Base-by-base conservation (phyloP, 225 moss, liverwort and hornwort genomes). In the Pseudisothecium myosuroides region DNA sequence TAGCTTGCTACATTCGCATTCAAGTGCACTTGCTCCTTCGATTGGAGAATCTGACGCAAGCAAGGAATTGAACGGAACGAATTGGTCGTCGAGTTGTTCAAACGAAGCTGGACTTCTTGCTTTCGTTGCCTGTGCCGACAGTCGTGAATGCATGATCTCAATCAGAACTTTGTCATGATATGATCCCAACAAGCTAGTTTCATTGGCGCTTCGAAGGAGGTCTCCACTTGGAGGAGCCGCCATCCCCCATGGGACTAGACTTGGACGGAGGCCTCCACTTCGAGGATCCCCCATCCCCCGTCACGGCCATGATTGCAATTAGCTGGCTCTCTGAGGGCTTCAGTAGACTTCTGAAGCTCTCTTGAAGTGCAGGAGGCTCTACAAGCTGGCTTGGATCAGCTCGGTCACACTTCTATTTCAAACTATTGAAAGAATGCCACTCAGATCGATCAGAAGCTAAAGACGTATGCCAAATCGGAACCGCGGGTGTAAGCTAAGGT, bases 261-360 rank as follows among this genome's bases (percentile, higher is more conserved):
- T 77, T 86, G 3, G 86, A 89, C 11, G 89, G 89, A 86, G 86
- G 85, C 4, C 73, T 63, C 89, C 84, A 80, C 47, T 85, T 80
- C 11, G 89, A 89, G 1, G 89, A 89, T 31, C 90, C 90, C 2
- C 92, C 90, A 61, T 92, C 90, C 29, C 92, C 90, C 55, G 76
- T n/a, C 22, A 85, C 71, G 37, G 59, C 86, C 86, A 86, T 60
- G 41, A 17, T 36, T 47, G 54, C 54, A 24, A 9, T 64, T 18
- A 65, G 65, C 45, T 83, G 55, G 56, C 28, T 76, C 43, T 76
- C 24, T 5, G 10, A 74, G 45, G 15, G 32, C 39, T 55, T 12
- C 7, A 45, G n/a, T n/a, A 11, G 28, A 55, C 67, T 55, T 39
- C 8, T 39, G 39, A 17, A 28, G 74, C 18, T 74, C 45, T 47